Evolutionary conservation across 179 eudicot genomes (phyloP).

Genomic region (Nepenthes alata): DNA sequence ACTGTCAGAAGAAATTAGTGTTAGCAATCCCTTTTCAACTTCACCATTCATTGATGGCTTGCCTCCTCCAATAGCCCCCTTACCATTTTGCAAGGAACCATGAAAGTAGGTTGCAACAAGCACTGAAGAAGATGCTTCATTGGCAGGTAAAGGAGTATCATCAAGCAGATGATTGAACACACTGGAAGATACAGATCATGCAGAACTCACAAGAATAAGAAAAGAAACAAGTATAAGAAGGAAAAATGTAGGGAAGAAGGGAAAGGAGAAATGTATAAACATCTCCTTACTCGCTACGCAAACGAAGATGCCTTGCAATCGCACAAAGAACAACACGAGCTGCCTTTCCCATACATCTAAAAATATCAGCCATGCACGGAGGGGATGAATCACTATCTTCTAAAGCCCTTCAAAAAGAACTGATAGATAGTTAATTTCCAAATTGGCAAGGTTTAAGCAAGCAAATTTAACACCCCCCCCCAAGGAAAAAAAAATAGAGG

Average conservation of each 20-base stretch:
- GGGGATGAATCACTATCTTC: slow-evolving; percentile 84
- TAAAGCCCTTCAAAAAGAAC: slow-evolving; percentile 51
- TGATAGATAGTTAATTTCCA: slow-evolving; percentile 21
- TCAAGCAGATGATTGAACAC: slow-evolving; percentile 77
- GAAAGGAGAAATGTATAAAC: slow-evolving; percentile 1
- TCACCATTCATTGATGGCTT: slow-evolving; percentile 46
- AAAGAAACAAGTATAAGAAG: neutral
- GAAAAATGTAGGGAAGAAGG: neutral
- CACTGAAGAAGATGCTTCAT: slow-evolving; percentile 71
- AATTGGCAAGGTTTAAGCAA: neutral
- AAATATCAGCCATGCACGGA: slow-evolving; percentile 77
- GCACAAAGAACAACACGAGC: slow-evolving; percentile 77
- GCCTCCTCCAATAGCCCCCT: slow-evolving; percentile 47
- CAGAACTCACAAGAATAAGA: neutral
- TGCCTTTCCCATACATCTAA: slow-evolving; percentile 81
- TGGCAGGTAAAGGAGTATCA: slow-evolving; percentile 67
- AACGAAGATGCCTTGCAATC: slow-evolving; percentile 77
- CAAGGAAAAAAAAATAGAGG: neutral
- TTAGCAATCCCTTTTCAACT: slow-evolving; percentile 72
- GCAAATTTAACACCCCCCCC: neutral
- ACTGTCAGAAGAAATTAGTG: slow-evolving; percentile 51
- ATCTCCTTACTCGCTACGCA: slow-evolving; percentile 73
- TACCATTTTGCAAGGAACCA: slow-evolving; percentile 45
- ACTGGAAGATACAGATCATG: slow-evolving; percentile 31
- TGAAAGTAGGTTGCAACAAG: slow-evolving; percentile 61